Evolutionary conservation across 1,139 yeast genomes (phyloP).

Genomic region (Yamadazyma diospyri): DNA sequence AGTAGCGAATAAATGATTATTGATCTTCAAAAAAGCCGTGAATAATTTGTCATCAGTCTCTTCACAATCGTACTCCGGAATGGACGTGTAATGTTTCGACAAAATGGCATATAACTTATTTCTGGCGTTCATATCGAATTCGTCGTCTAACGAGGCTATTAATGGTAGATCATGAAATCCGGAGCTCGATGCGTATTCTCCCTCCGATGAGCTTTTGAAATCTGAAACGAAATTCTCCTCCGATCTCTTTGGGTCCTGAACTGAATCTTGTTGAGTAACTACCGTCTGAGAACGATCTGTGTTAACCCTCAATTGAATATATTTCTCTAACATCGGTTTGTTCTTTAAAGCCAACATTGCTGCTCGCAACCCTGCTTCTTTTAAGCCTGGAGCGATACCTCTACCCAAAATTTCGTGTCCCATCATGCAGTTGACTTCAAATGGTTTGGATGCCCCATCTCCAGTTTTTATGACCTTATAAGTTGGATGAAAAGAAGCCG

Average conservation of each 20-base stretch:
- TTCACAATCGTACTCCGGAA: constrained; percentile 40
- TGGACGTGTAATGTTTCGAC: constrained; percentile 33
- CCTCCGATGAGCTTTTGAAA: neutral
- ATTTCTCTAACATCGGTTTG: constrained; percentile 58
- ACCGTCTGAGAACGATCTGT: constrained; percentile 4
- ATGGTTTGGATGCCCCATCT: constrained; percentile 49
- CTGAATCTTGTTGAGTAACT: neutral
- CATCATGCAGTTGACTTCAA: constrained; percentile 65
- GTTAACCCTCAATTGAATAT: constrained; percentile 53
- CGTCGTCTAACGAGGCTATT: constrained; percentile 22
- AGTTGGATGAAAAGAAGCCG: constrained; percentile 62
- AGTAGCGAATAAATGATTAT: constrained; percentile 33
- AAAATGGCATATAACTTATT: constrained; percentile 43
- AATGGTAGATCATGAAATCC: constrained; percentile 22
- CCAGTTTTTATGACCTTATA: constrained; percentile 56
- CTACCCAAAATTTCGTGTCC: constrained; percentile 52
- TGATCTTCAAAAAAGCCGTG: constrained; percentile 35
- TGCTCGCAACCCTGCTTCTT: constrained; percentile 68
- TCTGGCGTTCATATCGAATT: constrained; percentile 34
- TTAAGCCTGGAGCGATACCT: constrained; percentile 58
- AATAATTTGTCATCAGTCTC: constrained; percentile 27
- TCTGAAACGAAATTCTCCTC: neutral
- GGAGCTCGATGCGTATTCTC: neutral
- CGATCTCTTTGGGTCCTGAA: neutral
- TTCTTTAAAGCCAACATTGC: constrained; percentile 70